Percentiles rank a stretch among this genome's conserved stretches.
Conservation (phyloP, 2,329 filamentous ascomycete genomes). For the Aspergillus melleus region DNA sequence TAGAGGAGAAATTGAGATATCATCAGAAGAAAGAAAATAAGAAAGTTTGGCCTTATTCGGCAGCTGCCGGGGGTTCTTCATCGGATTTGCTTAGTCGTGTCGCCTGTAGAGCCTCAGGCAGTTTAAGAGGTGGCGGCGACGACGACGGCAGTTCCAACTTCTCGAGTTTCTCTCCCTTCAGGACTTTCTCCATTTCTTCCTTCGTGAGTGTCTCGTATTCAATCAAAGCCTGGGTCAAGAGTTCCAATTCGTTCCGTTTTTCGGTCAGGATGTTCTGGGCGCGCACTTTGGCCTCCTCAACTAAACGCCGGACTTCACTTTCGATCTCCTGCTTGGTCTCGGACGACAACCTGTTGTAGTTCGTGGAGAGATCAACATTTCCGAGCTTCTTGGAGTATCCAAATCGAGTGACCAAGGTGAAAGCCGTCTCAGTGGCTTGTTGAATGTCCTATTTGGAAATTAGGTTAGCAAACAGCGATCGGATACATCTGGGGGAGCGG, state of each 20-base stretch:
- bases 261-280: slow-evolving; percentile 69
- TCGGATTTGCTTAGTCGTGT: slow-evolving; percentile 29
- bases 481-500: neutral
- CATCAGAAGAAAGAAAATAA: neutral
- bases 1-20: neutral
- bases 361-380: slow-evolving; percentile 81
- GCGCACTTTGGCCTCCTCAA: slow-evolving; percentile 78
- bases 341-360: slow-evolving; percentile 78
- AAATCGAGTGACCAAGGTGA: slow-evolving; percentile 81
- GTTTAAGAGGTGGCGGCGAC: slow-evolving; percentile 59
- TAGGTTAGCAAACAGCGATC: slow-evolving; percentile 16
- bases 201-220: slow-evolving; percentile 92
- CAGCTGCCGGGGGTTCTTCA: slow-evolving; percentile 21
- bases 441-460: slow-evolving; percentile 68
- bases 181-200: slow-evolving; percentile 86
- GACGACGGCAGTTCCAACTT: slow-evolving; percentile 60
- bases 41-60: slow-evolving; percentile 20
- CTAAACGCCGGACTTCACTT: slow-evolving; percentile 77
- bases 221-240: slow-evolving; percentile 82
- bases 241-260: slow-evolving; percentile 81
- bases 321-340: slow-evolving; percentile 88
- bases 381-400: slow-evolving; percentile 89
- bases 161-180: slow-evolving; percentile 78
- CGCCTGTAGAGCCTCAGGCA: slow-evolving; percentile 56
- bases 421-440: slow-evolving; percentile 77